phyloP scores from a whole-genome alignment of 257 asterid genomes.

The Coffea eugenioides region DNA sequence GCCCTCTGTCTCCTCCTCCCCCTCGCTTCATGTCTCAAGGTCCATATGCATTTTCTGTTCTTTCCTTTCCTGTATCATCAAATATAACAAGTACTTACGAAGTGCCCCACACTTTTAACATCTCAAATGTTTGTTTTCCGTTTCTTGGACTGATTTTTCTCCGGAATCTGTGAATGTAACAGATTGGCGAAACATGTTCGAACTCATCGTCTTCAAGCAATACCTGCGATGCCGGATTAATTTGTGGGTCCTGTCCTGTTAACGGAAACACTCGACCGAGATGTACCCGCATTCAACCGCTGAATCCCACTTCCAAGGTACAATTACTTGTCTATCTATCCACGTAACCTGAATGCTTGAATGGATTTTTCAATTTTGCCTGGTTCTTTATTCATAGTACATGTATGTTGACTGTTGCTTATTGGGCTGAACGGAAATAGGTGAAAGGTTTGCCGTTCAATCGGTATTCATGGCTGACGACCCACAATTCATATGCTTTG shows the following conservation, averaged over 20 bases:
- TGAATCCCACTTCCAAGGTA: slow-evolving; percentile 61
- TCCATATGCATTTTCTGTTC: background rate
- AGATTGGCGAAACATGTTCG: slow-evolving; percentile 80
- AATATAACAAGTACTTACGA: background rate
- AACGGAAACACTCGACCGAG: slow-evolving; percentile 77
- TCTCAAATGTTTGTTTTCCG: background rate
- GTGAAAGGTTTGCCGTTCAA: slow-evolving; percentile 56
- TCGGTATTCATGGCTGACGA: slow-evolving; percentile 77
- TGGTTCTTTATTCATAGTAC: background rate
- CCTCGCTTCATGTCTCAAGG: slow-evolving; percentile 49
- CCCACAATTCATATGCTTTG: slow-evolving; percentile 78
- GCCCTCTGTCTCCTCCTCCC: slow-evolving; percentile 39
- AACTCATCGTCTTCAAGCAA: slow-evolving; percentile 26
- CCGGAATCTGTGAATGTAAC: background rate
- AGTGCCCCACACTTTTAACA: background rate
- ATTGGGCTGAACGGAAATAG: background rate
- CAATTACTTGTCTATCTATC: background rate
- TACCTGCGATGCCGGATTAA: slow-evolving; percentile 58
- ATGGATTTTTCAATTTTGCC: background rate
- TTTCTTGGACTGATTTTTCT: no score
- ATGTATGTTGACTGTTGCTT: background rate
- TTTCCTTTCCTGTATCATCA: background rate
- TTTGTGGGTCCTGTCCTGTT: slow-evolving; percentile 61
- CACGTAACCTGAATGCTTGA: background rate
- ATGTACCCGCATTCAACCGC: slow-evolving; percentile 66